phyloP scores from a whole-genome alignment of 2,329 filamentous ascomycete species.

The Hortaea werneckii region DNA sequence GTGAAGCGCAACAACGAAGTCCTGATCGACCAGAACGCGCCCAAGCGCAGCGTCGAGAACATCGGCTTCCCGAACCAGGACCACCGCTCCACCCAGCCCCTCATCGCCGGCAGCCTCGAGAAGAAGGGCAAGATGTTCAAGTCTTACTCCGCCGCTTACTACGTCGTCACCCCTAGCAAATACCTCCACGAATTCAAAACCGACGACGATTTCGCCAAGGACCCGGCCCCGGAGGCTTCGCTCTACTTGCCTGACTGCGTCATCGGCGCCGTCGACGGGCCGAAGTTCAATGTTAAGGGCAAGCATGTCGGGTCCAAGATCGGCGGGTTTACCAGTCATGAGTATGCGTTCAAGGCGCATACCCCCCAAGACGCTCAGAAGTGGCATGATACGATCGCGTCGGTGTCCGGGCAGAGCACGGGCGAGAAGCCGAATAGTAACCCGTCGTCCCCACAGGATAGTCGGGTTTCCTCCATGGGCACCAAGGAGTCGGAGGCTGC shows the following conservation, averaged over 20 bases:
- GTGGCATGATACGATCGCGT: slow-evolving; percentile 68
- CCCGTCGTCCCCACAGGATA: slow-evolving; percentile 13
- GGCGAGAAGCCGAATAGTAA: slow-evolving; percentile 31
- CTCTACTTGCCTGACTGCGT: slow-evolving; percentile 87
- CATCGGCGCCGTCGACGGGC: slow-evolving; percentile 60
- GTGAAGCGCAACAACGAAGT: slow-evolving; percentile 56
- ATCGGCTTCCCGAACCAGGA: slow-evolving; percentile 83
- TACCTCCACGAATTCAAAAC: slow-evolving; percentile 97
- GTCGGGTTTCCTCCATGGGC: not conserved
- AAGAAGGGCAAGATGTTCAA: slow-evolving; percentile 83
- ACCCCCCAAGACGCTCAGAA: slow-evolving; percentile 68
- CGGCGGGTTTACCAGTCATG: slow-evolving; percentile 72
- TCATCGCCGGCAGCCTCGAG: slow-evolving; percentile 83
- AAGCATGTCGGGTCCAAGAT: slow-evolving; percentile 72
- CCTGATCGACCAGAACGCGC: slow-evolving; percentile 67
- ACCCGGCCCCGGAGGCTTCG: slow-evolving; percentile 75
- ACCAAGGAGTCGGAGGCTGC: not conserved
- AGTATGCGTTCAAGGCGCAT: slow-evolving; percentile 81
- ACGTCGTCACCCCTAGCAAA: slow-evolving; percentile 77
- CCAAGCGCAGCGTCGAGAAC: slow-evolving; percentile 61
- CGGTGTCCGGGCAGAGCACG: slow-evolving; percentile 45
- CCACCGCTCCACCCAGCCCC: slow-evolving; percentile 65
- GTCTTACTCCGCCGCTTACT: slow-evolving; percentile 71
- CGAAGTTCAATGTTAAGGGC: slow-evolving; percentile 90
- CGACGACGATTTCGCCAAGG: slow-evolving; percentile 61